Evolutionary conservation across 1,284 basidiomycete species (phyloP).

Genomic region (Apiotrichum gamsii): DNA sequence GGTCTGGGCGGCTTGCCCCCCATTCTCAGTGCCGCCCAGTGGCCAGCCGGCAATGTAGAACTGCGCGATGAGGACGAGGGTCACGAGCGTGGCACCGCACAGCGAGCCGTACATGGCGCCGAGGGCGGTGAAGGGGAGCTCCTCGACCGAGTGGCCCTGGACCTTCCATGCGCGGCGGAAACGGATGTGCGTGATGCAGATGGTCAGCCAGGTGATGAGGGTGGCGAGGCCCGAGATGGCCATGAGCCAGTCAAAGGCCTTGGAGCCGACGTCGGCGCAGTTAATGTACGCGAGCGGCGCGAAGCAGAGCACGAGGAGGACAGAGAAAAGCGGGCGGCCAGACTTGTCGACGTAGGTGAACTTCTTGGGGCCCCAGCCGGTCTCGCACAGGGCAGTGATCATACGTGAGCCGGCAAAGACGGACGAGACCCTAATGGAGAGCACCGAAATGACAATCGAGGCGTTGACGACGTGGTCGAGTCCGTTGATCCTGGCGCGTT

Average conservation of each 20-base stretch:
- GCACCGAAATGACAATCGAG: constrained; percentile 48
- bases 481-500: constrained; percentile 45
- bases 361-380: constrained; percentile 48
- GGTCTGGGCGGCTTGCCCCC: constrained; percentile 37
- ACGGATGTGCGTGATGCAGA: constrained; percentile 37
- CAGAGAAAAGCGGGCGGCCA: constrained; percentile 50
- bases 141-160: constrained; percentile 47
- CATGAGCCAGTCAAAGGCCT: constrained; percentile 49
- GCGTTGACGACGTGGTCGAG: constrained; percentile 51
- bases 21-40: constrained; percentile 10
- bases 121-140: constrained; percentile 47
- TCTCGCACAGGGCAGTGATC: constrained; percentile 42
- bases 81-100: constrained; percentile 44
- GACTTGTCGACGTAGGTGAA: constrained; percentile 52
- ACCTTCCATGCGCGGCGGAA: constrained; percentile 48
- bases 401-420: constrained; percentile 45
- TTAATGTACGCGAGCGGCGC: constrained; percentile 47
- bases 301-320: constrained; percentile 42
- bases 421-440: constrained; percentile 43
- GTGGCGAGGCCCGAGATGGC: constrained; percentile 52
- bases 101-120: constrained; percentile 50
- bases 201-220: constrained; percentile 50
- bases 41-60: constrained; percentile 34
- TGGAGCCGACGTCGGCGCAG: constrained; percentile 30
- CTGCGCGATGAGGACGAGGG: constrained; percentile 39